phyloP scores from a whole-genome alignment of 768 basidiomycete species.

The Lactarius evosmus region DNA sequence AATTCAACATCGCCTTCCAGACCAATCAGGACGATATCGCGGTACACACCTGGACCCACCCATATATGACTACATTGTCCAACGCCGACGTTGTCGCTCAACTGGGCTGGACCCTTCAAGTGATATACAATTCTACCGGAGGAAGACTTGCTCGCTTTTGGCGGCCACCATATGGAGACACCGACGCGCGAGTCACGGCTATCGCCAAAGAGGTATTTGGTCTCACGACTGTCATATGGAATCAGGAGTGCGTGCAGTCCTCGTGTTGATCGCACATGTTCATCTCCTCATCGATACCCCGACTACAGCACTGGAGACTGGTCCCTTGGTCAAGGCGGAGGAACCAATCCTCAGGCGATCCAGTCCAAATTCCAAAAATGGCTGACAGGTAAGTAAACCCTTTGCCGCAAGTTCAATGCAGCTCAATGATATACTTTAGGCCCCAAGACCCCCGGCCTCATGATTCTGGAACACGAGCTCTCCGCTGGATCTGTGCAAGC shows the following conservation, averaged over 20 bases:
- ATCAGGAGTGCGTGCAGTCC: constrained; percentile 62
- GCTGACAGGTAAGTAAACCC: constrained; percentile 44
- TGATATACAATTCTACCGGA: constrained; percentile 77
- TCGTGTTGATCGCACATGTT: background rate
- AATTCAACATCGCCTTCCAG: constrained; percentile 37
- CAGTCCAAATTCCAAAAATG: constrained; percentile 51
- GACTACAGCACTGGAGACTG: constrained; percentile 67
- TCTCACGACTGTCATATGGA: constrained; percentile 84
- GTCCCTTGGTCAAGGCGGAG: constrained; percentile 47
- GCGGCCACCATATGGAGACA: constrained; percentile 87
- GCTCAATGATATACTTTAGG: constrained; percentile 36
- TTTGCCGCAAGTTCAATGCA: background rate
- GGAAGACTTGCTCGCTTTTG: constrained; percentile 75
- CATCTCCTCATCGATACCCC: constrained; percentile 1
- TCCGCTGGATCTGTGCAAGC: constrained; percentile 54
- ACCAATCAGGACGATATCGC: constrained; percentile 39
- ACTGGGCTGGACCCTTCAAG: constrained; percentile 77
- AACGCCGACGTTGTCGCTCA: constrained; percentile 69
- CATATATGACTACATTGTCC: constrained; percentile 72
- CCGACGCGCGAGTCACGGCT: constrained; percentile 77
- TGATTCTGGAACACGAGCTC: constrained; percentile 84
- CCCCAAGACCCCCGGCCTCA: constrained; percentile 72
- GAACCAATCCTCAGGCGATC: constrained; percentile 48
- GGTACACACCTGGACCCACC: constrained; percentile 68
- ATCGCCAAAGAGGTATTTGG: constrained; percentile 89